Base-by-base conservation (phyloP, 768 basidiomycete genomes). In the Auricularia cornea region DNA sequence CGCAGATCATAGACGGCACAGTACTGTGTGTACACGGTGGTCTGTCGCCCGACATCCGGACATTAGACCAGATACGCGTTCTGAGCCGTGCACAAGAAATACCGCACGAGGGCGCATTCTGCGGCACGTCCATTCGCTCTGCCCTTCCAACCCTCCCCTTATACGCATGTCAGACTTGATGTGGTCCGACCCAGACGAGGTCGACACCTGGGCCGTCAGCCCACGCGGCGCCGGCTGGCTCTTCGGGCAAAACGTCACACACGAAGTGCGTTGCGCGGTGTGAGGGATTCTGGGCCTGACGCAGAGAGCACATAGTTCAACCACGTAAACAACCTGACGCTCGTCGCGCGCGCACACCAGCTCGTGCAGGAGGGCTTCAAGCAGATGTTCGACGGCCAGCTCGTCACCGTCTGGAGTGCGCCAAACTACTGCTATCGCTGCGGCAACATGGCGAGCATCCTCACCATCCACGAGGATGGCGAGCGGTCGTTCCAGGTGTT, bases 31-130 rank as follows among this genome's bases (percentile, higher is more conserved):
- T 98, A 1, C 96, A 98, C 67, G 96, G 96, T 12, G 96, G 96
- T 3, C 83, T 98, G 1, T 97, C 94, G 8, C 96, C 96, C 0
- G 95, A 98, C 71, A 94, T 98, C 62, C 84, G 93, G 52, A 96
- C 96, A 2, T 78, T 98, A 4, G 96, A 98, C 73, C 94, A 97
- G 72, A 91, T 98, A 66, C 83, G 96, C 5, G 92, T 95, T 4
- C 79, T 98, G 51, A 91, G 93, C 3, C 81, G 96, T 62, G 92
- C 93, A n/a, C 94, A 98, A 70, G 96, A 98, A 73, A 96, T 98
- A 56, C 96, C 95, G 2, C 96, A 98, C 73, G 96, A 98, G 72
- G 96, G 96, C n/a, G 90, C 95, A 8, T 98, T 98, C 79, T 98
- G 96, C 68, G 89, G 89, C 88, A 68, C 32, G 84, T 69, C 10